Evolutionary conservation across 1,139 yeast species (phyloP), one percentile per base, ranked within the genome.

Genomic region (Magnusiomyces tetraspermus): DNA sequence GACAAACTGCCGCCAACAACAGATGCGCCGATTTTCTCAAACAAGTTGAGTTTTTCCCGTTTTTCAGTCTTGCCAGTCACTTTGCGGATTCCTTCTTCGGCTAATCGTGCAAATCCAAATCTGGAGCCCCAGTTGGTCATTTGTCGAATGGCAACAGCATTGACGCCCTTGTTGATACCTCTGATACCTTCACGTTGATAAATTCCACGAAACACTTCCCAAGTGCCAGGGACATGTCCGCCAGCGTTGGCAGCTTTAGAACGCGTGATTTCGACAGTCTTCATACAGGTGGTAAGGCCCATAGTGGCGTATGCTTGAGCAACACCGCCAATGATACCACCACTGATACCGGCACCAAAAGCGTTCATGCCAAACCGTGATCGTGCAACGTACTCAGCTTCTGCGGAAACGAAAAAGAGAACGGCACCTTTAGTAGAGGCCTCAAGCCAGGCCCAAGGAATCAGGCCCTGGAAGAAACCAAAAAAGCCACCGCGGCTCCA

Each of bases 371-470:
- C 94, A 33, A 85, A 64, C 43, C 66, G 67, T 36, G 66, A 60
- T 63, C 77, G 82, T 64, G 83, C 80, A 53, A 77, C 78, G 68
- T 87, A 88, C 70, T 92, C 97, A 51, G 89, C 85, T 67, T 92
- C 97, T 36, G 95, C 82, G 50, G 95, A 83, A 24, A 90, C 96
- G 63, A 92, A 92, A 62, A 92, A 76, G 56, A 92, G 76, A 17
- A 90, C 96, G 3, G 97, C 97, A 67, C 98, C 98, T 70, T 92
- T 92, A 47, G 97, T 92, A 23, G 96, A 85, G 15, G 97, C 98
- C 71, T 92, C 98, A 61, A 92, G 85, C 97, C 97, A 89, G 1
- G 97, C 98, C 98, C 98, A 92, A 41, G 98, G 98, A 59, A 92
- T 90, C 67, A 92, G 76, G 23, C 98, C 98, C 69, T 92, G 98